Evolutionary conservation across 345 rosid genomes (phyloP), one percentile per base, ranked within the genome.

Genomic region (Luvunga scandens): DNA sequence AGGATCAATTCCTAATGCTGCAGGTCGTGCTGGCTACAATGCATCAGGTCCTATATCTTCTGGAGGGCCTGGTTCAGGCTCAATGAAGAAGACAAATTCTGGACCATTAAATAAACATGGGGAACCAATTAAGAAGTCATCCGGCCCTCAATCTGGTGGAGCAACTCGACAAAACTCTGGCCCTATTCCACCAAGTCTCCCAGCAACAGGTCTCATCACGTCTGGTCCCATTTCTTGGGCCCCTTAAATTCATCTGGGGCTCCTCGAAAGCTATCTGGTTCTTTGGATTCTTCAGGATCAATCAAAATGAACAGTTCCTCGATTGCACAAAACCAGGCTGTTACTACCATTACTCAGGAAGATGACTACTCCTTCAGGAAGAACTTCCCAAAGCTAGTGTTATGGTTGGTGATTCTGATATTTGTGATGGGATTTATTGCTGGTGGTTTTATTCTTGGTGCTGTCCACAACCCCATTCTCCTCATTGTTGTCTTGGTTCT

Each of bases 141-240:
- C 98, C 13, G 98, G 98, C 31, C 98, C 98, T 62, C 98, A 91
- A 75, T 92, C 98, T 68, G 98, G 94, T 71, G 97, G 95, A 75
- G 93, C 80, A 25, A 91, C 99, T 22, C 91, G 98, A 25, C 98
- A 96, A 79, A 89, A 94, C 76, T 96, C 99, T 13, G 99, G 99
- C 66, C 92, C 97, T 71, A 85, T 94, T 77, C 93, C 94, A 62
- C 92, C 94, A 60, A 88, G 87, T 77, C 95, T 95, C 69, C 98
- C 94, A 33, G 85, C 97, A 1, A 95, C 98, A 65, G 98, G 98
- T 74, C 94, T 95, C 69, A 95, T 95, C 57, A 95, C 98, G 55
- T 95, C 98, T 27, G 98, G 98, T 75, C 97, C 98, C 33, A 90
- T 93, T 69, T 86, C 92, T 31, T 93, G 0, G 98, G 98, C 39